A percentile compares a stretch with the other conserved stretches of the same genome.
Conservation (phyloP, 345 rosid species). For the Euphorbia lathyris region DNA sequence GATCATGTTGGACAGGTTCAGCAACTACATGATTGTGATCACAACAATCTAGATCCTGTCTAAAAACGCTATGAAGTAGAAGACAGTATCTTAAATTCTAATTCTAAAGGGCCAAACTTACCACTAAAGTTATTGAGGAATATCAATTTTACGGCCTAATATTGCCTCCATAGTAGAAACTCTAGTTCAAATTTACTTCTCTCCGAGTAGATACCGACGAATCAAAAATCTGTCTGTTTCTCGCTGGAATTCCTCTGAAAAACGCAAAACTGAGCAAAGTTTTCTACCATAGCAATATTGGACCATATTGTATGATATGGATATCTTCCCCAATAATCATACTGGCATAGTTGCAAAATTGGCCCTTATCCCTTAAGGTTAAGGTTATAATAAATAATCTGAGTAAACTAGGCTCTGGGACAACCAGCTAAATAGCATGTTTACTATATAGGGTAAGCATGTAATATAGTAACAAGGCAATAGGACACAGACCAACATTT, state of each 20-base stretch:
- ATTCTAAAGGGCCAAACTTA: too few relatives aligned
- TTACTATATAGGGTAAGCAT: not conserved
- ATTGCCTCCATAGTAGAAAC: too few relatives aligned
- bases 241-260: too few relatives aligned
- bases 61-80: not conserved
- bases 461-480: not conserved
- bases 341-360: not conserved
- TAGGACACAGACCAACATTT: not conserved
- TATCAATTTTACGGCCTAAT: too few relatives aligned
- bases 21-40: not conserved
- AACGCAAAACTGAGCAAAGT: not conserved
- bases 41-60: not conserved
- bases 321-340: too few relatives aligned
- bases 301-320: not conserved
- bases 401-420: not conserved
- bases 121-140: too few relatives aligned
- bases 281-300: not conserved
- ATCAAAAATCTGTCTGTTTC: too few relatives aligned
- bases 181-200: not conserved
- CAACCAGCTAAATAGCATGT: not conserved
- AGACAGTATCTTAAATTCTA: not conserved
- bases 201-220: not conserved
- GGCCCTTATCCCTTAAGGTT: not conserved
- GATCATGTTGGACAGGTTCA: not conserved
- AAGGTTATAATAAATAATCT: not conserved